phyloP scores from a whole-genome alignment of 495 filamentous ascomycete genomes.

The Tuber melanosporum region DNA sequence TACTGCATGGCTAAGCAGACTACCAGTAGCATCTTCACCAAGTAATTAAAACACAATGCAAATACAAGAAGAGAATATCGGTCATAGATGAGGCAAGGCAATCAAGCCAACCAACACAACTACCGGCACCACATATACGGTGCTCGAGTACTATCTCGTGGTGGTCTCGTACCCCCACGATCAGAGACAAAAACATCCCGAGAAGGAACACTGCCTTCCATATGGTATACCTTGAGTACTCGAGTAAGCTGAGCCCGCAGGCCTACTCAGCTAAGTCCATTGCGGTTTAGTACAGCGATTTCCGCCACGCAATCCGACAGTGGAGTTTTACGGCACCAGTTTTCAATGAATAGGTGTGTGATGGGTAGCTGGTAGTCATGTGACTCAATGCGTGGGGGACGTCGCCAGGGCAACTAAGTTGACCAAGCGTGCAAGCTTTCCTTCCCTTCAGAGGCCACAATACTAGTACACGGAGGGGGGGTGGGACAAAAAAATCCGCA shows the following conservation, averaged over 20 bases:
- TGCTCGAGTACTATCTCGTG: too few species aligned
- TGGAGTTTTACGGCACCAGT: too few species aligned
- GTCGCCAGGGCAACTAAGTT: not conserved
- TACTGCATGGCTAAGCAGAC: not conserved
- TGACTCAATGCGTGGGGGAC: not conserved
- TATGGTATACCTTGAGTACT: too few species aligned
- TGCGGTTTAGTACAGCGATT: too few species aligned
- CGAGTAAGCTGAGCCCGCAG: too few species aligned
- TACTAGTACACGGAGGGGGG: constrained; percentile 9
- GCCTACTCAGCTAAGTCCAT: too few species aligned
- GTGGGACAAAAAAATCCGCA: constrained; percentile 6
- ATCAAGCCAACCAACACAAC: not conserved
- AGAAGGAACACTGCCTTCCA: too few species aligned
- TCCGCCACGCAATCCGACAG: too few species aligned
- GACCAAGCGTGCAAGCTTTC: not conserved
- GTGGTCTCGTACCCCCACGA: too few species aligned
- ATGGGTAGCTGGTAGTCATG: not conserved
- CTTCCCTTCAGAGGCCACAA: not conserved
- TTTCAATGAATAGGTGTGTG: not conserved
- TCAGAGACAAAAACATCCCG: too few species aligned
- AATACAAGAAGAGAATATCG: not conserved
- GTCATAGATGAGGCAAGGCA: not conserved
- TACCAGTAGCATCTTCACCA: not conserved
- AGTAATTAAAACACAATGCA: not conserved
- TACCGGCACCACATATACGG: too few species aligned